Percentiles rank a stretch among this genome's conserved stretches.
phyloP scores from a whole-genome alignment of 805 yeast genomes.

The Candida khao-thaluensis region DNA sequence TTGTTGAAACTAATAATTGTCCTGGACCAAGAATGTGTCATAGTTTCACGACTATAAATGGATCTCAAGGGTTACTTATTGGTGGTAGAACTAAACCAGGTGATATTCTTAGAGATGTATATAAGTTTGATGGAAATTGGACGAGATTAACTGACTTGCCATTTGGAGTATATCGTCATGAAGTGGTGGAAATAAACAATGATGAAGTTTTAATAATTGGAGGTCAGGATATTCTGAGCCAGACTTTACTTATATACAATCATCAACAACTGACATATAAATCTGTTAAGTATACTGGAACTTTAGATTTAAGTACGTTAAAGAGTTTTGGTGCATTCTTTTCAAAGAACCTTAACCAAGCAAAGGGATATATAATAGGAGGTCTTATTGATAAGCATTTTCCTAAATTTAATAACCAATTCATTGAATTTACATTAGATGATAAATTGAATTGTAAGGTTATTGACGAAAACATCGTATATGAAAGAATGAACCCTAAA shows the following conservation, averaged over 20 bases:
- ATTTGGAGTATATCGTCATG: slow-evolving; percentile 51
- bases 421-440: slow-evolving; percentile 34
- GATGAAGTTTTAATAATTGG: slow-evolving; percentile 49
- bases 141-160: slow-evolving; percentile 36
- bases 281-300: slow-evolving; percentile 11
- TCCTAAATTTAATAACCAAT: slow-evolving; percentile 30
- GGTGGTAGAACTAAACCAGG: slow-evolving; percentile 75
- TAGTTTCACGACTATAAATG: slow-evolving; percentile 37
- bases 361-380: slow-evolving; percentile 47
- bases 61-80: slow-evolving; percentile 35
- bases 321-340: slow-evolving; percentile 36
- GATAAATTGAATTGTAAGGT: slow-evolving; percentile 17
- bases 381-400: slow-evolving; percentile 34
- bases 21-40: slow-evolving; percentile 59
- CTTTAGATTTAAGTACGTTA: slow-evolving; percentile 21
- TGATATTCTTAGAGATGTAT: slow-evolving; percentile 33
- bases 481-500: slow-evolving; percentile 28
- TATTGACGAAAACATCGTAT: slow-evolving; percentile 27
- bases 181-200: slow-evolving; percentile 28
- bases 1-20: slow-evolving; percentile 19
- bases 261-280: slow-evolving; percentile 4
- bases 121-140: slow-evolving; percentile 41
- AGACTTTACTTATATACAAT: slow-evolving; percentile 22
- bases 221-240: slow-evolving; percentile 30
- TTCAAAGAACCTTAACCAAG: slow-evolving; percentile 16